Evolutionary conservation across 177 flowering plant species (phyloP), one percentile per base, ranked within the genome.

Genomic region (Tripterygium wilfordii): DNA sequence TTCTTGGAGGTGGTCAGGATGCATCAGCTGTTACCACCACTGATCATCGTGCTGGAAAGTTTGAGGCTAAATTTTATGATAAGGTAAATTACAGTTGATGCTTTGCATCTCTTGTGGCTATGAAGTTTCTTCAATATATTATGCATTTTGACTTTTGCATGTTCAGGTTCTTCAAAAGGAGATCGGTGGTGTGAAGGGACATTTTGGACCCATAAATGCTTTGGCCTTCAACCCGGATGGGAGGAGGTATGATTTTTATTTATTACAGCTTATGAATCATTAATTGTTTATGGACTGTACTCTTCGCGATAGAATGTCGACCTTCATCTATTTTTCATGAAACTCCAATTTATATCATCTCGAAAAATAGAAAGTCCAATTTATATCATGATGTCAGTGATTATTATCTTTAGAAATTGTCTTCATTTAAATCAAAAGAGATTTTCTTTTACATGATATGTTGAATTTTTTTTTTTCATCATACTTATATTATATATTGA

Each of bases 1-100:
- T 88, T 44, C 75, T 91, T 60, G 96, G 95, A 44, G 98, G 98
- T 72, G 98, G 98, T 64, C 98, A 91, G 55, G 90, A 88, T 61
- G 89, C 96, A 60, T 74, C 79, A 17, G 45, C 66, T 51, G 96
- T 88, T 50, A 92, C 94, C 10, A 86, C 78, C 13, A 88, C 98
- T 40, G 91, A 80, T 71, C 95, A 78, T 48, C 95, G 89, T 70
- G 94, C 96, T 40, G 98, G 98, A 42, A 86, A 88, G 46, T 88
- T 88, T 61, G 96, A 88, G 36, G 96, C 98, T 19, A 88, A 86
- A 65, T 82, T 88, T 53, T 88, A 58, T 68, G 84, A 88, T 73
- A 83, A 82, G 91, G 96, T 84, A 24, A 15, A 8, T 20, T 22
- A 18, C n/a, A 19, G 14, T 10, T 14, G 10, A 5, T 12, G 13